Evolutionary conservation across 768 basidiomycete genomes (phyloP), one percentile per base, ranked within the genome.

Genomic region (Rhizopogon salebrosus): DNA sequence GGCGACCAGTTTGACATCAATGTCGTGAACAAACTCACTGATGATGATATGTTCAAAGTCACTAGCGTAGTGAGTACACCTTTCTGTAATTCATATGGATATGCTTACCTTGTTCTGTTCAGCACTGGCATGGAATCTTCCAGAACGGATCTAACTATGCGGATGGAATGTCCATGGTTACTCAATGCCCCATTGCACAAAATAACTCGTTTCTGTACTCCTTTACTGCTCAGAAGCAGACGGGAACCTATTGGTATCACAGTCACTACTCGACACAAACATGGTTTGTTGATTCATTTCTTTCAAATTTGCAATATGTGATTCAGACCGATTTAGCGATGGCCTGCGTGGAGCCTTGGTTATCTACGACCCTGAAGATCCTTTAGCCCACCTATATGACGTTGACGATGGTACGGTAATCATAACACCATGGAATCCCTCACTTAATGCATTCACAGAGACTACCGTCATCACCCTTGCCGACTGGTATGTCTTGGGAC

Each of bases 191-290:
- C 13, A 72, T 72, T 39, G 60, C 62, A 2, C 64, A 67, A 1
- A 61, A 58, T 4, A 55, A 70, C 35, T 66, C 70, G 1, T 75
- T 71, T 59, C 36, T 64, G 29, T 75, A 74, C 48, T 59, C 70
- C 39, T 75, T 75, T 55, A 56, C 54, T 2, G 58, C 53, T 34
- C 35, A 56, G 1, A 48, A 64, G 43, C 69, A 72, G 48, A 61
- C 65, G 4, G 75, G 75, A 8, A 75, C 72, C 0, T 76, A 65
- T 51, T 76, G 75, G 75, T 60, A 62, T 35, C 57, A 64, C 35
- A 65, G 62, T 14, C 55, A 60, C 37, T 57, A 60, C 5, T 50
- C 48, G 8, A 51, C 23, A 13, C 62, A 63, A 41, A 55, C 57
- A 13, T 61, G 57, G 38, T 38, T 11, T 20, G 38, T 38, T 20